Base-by-base conservation (phyloP, 2,329 filamentous ascomycete genomes). In the Orbilia javanica region DNA sequence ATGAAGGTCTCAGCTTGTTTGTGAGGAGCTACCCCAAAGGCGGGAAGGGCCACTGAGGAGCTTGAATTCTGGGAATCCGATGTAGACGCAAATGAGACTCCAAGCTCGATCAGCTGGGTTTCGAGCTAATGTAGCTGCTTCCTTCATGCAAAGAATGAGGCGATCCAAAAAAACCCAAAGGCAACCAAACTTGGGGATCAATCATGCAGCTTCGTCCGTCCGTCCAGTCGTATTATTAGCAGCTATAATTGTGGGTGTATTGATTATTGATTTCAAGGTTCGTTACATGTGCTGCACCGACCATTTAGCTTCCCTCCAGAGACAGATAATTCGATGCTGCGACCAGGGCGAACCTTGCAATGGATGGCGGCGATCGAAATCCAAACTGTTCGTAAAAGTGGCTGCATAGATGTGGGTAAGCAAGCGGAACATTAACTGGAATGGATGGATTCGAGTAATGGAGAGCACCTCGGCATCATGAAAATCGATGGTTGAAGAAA, bases 1-100 rank as follows among this genome's bases (percentile, higher is more conserved):
- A 72, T 64, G 36, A 72, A 64, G 42, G 74, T 78, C 74, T 78
- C 74, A 78, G 67, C 34, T 72, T 77, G 50, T 68, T 72, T 67
- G 44, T 67, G 66, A 46, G 50, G 27, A 63, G 46, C 74, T 78
- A 78, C 74, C 74, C 66, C 57, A 68, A 68, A 77, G 65, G 34
- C 73, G 73, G 73, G 73, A 71, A 69, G 48, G 66, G 73, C 44
- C 50, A 74, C 70, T 39, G 70, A 65, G 46, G 39, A 70, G 65
- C 60, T 62, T 50, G 73, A 62, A 63, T 50, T 48, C 44, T 52
- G 13, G 31, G 62, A 66, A 60, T 62, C 29, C 22, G 39, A 55
- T 57, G 39, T 53, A n/a, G 39, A 50, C 18, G 36, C 15, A 42
- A 55, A 66, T 70, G 36, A 71, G 60, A 70, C 66, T 42, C 52